Conservation (phyloP, 2,329 filamentous ascomycete species). For the Trichoderma polysporum region DNA sequence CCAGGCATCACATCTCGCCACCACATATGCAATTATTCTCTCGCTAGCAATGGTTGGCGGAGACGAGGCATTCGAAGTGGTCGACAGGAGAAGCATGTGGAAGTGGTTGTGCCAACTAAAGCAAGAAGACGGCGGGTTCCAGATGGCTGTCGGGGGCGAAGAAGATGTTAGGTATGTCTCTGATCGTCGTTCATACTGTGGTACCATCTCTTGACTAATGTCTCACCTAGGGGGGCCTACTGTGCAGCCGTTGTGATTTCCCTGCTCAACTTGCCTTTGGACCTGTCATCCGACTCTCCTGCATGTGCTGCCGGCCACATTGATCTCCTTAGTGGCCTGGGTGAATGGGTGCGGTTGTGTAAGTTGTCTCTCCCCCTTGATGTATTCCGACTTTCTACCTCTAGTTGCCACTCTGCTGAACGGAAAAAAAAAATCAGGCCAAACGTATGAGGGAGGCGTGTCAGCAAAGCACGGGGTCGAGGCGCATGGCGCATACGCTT, state of each 20-base stretch:
- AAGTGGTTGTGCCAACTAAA: slow-evolving; percentile 85
- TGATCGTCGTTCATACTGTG: slow-evolving; percentile 24
- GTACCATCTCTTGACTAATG: slow-evolving; percentile 23
- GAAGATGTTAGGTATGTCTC: slow-evolving; percentile 77
- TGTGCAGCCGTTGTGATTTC: slow-evolving; percentile 84
- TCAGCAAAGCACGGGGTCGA: slow-evolving; percentile 82
- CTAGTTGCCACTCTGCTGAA: slow-evolving; percentile 6
- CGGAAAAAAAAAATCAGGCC: slow-evolving; percentile 53
- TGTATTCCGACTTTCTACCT: slow-evolving; percentile 25
- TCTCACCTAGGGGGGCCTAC: slow-evolving; percentile 71
- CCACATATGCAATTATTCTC: slow-evolving; percentile 81
- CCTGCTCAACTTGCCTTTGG: slow-evolving; percentile 77
- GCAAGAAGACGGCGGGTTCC: slow-evolving; percentile 85
- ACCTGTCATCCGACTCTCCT: slow-evolving; percentile 71
- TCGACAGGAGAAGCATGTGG: slow-evolving; percentile 86
- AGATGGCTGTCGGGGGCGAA: slow-evolving; percentile 81
- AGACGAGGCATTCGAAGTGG: slow-evolving; percentile 67
- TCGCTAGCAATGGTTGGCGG: slow-evolving; percentile 77
- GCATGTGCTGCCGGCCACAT: slow-evolving; percentile 61
- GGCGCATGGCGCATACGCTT: slow-evolving; percentile 95
- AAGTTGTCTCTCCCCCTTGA: slow-evolving; percentile 41
- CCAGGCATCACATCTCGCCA: slow-evolving; percentile 83
- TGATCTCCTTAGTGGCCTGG: slow-evolving; percentile 68
- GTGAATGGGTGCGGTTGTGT: slow-evolving; percentile 79
- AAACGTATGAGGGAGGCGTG: slow-evolving; percentile 94